Evolutionary conservation across 1,284 basidiomycete species (phyloP).

Genomic region (Malassezia nana): DNA sequence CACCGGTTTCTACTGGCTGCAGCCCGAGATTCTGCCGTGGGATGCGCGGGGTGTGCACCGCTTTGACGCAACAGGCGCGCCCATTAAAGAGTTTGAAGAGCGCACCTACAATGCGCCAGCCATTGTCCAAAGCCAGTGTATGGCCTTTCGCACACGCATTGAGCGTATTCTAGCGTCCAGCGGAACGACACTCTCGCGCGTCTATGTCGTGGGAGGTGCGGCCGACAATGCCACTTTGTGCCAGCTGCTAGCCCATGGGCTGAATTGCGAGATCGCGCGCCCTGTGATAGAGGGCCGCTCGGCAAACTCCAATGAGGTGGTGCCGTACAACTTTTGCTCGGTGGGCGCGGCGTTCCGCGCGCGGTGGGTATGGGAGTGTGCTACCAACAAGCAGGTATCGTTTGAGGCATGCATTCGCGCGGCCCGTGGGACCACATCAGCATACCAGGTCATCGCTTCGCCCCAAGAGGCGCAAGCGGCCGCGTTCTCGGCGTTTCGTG

Average conservation of each 20-base stretch:
- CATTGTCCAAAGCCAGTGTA: slow-evolving; percentile 73
- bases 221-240: slow-evolving; percentile 65
- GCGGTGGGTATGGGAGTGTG: slow-evolving; percentile 31
- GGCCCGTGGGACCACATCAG: background rate
- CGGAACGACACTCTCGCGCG: slow-evolving; percentile 53
- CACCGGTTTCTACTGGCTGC: slow-evolving; percentile 63
- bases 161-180: slow-evolving; percentile 57
- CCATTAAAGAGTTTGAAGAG: slow-evolving; percentile 46
- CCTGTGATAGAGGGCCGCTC: slow-evolving; percentile 25
- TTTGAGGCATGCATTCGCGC: slow-evolving; percentile 5
- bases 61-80: slow-evolving; percentile 50
- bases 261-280: slow-evolving; percentile 51
- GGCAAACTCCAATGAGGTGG: slow-evolving; percentile 1
- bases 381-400: slow-evolving; percentile 1
- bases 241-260: slow-evolving; percentile 67
- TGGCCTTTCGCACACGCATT: slow-evolving; percentile 65
- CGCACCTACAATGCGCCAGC: slow-evolving; percentile 61
- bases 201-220: slow-evolving; percentile 71
- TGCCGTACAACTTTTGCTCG: slow-evolving; percentile 41
- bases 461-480: background rate
- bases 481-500: slow-evolving; percentile 1
- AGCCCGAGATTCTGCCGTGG: slow-evolving; percentile 71
- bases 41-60: slow-evolving; percentile 61
- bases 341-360: slow-evolving; percentile 45
- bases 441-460: slow-evolving; percentile 7